Evolutionary conservation across 768 basidiomycete genomes (phyloP).

Genomic region (Rhodotorula paludigena): DNA sequence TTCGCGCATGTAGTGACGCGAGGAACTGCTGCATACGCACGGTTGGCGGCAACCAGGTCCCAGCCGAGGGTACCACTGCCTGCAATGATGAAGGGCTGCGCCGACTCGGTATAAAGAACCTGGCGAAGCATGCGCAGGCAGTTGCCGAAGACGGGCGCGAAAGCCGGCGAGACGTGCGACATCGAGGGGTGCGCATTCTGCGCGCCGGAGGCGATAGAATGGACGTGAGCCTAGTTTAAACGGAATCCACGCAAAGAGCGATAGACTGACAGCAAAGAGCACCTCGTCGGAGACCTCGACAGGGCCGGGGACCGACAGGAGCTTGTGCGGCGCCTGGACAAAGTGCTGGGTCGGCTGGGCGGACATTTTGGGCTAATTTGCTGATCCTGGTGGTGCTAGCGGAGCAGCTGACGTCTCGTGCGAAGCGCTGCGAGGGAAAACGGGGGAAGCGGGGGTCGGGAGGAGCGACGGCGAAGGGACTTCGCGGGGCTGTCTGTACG

Average conservation of each 20-base stretch:
- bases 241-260: neutral
- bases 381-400: no score
- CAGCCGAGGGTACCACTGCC: slow-evolving; percentile 95
- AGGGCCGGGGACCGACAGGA: slow-evolving; percentile 42
- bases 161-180: slow-evolving; percentile 65
- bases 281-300: slow-evolving; percentile 38
- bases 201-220: neutral
- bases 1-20: no score
- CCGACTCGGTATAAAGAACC: slow-evolving; percentile 69
- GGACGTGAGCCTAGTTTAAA: no score
- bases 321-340: slow-evolving; percentile 36
- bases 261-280: slow-evolving; percentile 8
- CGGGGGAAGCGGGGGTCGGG: no score
- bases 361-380: neutral
- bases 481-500: no score
- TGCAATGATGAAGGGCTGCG: slow-evolving; percentile 87
- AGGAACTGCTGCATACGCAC: neutral
- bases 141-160: slow-evolving; percentile 81
- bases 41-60: slow-evolving; percentile 73
- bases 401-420: no score
- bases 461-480: no score
- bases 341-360: slow-evolving; percentile 8
- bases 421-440: no score
- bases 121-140: slow-evolving; percentile 56
- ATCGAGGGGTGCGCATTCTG: slow-evolving; percentile 81